A percentile compares a stretch with the other conserved stretches of the same genome.
phyloP scores from a whole-genome alignment of 176 grass and related monocot genomes.

The Areca catechu region DNA sequence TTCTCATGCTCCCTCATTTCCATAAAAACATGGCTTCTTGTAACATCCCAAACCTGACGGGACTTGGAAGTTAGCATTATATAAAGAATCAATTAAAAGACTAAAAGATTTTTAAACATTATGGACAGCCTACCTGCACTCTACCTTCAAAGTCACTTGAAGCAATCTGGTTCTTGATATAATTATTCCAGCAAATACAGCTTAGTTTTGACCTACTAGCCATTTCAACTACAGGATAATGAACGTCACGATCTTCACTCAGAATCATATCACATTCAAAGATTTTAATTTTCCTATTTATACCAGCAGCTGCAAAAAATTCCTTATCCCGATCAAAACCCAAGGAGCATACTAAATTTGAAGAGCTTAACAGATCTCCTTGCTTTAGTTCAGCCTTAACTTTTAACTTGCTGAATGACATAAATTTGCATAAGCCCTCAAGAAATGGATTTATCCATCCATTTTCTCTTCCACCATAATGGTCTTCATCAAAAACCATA shows the following conservation, averaged over 20 bases:
- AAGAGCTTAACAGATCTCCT: slow-evolving; percentile 78
- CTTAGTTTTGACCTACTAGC: slow-evolving; percentile 90
- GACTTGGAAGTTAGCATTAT: slow-evolving; percentile 2
- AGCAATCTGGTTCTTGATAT: slow-evolving; percentile 94
- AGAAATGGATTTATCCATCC: slow-evolving; percentile 92
- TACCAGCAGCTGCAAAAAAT: slow-evolving; percentile 91
- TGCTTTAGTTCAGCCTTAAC: slow-evolving; percentile 86
- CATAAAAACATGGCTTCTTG: slow-evolving; percentile 78
- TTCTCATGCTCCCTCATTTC: slow-evolving; percentile 98
- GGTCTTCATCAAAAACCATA: slow-evolving; percentile 34
- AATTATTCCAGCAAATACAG: slow-evolving; percentile 93
- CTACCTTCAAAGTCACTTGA: slow-evolving; percentile 97
- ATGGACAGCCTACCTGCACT: slow-evolving; percentile 56
- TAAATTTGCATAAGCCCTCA: slow-evolving; percentile 79
- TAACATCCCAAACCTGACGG: slow-evolving; percentile 90
- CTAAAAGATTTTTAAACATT: neutral
- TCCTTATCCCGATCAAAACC: slow-evolving; percentile 94
- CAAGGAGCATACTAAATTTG: slow-evolving; percentile 92
- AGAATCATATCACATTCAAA: slow-evolving; percentile 89
- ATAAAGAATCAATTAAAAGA: neutral
- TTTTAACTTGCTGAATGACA: slow-evolving; percentile 81
- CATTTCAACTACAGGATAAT: slow-evolving; percentile 99
- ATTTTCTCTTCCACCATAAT: slow-evolving; percentile 43
- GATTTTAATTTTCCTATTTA: slow-evolving; percentile 99
- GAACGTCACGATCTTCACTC: slow-evolving; percentile 86